Conservation (phyloP, 108 stramenopile species). For the Bacterosira constricta region DNA sequence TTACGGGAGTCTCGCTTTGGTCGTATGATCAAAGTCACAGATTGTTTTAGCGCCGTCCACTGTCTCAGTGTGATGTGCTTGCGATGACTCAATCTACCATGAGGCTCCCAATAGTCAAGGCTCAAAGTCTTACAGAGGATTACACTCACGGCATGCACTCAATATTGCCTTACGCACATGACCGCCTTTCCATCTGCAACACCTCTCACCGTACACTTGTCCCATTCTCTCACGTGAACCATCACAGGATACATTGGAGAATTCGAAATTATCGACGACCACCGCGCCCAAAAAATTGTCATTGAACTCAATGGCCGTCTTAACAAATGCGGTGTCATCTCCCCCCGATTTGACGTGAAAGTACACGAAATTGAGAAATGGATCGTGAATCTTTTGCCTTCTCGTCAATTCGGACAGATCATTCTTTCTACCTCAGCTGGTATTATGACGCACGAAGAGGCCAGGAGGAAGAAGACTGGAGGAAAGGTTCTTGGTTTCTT, state of each 20-base stretch:
- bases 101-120: constrained; percentile 11
- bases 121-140: constrained; percentile 31
- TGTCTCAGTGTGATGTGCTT: neutral
- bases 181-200: constrained; percentile 65
- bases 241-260: constrained; percentile 99
- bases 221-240: neutral
- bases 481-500: constrained; percentile 99
- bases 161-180: no score
- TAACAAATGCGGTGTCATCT: constrained; percentile 99
- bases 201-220: constrained; percentile 6
- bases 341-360: constrained; percentile 96
- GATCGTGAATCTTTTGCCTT: constrained; percentile 97
- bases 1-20: neutral
- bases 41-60: constrained; percentile 1
- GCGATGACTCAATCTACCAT: constrained; percentile 23
- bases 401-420: constrained; percentile 99
- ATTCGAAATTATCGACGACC: constrained; percentile 99
- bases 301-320: constrained; percentile 97
- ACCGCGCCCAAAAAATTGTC: constrained; percentile 99
- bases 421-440: constrained; percentile 97
- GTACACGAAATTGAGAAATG: constrained; percentile 96
- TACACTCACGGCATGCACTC: constrained; percentile 22
- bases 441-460: constrained; percentile 99
- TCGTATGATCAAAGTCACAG: neutral
- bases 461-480: constrained; percentile 99